A percentile compares a stretch with the other conserved stretches of the same genome.
phyloP scores from a whole-genome alignment of 352 stramenopile genomes.

The Globisporangium paroecandrum region DNA sequence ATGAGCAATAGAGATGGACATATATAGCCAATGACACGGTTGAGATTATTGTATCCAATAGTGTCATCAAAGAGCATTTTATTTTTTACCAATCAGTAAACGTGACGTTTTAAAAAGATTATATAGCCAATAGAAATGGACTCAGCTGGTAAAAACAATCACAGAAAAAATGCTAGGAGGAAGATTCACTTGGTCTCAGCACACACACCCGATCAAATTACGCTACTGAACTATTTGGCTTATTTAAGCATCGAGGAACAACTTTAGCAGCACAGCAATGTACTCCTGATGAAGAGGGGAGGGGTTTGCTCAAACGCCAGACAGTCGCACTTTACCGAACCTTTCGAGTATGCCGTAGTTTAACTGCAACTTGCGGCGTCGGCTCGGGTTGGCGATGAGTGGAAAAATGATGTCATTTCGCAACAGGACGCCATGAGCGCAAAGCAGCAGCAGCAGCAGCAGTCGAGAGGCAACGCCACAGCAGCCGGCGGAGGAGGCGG shows the following conservation, averaged over 20 bases:
- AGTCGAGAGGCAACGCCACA: background rate
- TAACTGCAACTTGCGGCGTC: background rate
- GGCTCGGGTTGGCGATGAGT: background rate
- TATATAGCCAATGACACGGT: no score
- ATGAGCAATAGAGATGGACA: no score
- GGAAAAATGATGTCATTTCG: slow-evolving; percentile 10
- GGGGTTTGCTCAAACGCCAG: slow-evolving; percentile 10
- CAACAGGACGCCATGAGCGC: slow-evolving; percentile 12
- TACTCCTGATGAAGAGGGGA: background rate
- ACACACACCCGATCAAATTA: background rate
- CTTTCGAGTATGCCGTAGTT: background rate
- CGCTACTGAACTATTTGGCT: no score
- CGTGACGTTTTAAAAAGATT: no score
- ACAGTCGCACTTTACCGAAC: slow-evolving; percentile 15
- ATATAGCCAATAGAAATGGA: no score
- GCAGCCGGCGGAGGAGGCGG: background rate
- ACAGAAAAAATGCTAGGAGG: no score
- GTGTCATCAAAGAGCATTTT: no score
- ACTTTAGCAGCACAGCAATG: background rate
- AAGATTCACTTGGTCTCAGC: no score
- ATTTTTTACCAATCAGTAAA: no score
- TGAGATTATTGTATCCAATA: no score
- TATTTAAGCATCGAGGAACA: background rate
- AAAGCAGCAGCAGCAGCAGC: slow-evolving; percentile 12
- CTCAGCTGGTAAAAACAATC: no score